Evolutionary conservation across 129 eudicot species (phyloP), one percentile per base, ranked within the genome.

Genomic region (Helianthus tuberosus): DNA sequence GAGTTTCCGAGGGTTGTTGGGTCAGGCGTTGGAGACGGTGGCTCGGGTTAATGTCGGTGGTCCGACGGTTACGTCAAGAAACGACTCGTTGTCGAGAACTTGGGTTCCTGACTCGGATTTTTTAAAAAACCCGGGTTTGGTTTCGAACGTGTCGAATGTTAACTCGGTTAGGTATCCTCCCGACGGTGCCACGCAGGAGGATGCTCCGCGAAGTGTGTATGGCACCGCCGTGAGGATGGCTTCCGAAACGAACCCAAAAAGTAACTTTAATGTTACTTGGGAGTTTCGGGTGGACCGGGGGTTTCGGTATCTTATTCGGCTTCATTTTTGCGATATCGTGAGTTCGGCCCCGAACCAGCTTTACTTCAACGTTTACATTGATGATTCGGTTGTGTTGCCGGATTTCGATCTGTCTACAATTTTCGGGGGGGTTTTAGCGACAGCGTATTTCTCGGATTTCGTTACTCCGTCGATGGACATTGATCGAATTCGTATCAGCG

Each of bases 21-120:
- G 15, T 0, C 81, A 82, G 57, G 96, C 96, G 11, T 11, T 93
- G 27, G 91, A 90, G 69, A 90, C 88, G 0, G 72, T 88, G 75
- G 81, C 64, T 0, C 77, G 98, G 81, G 82, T 93, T 52, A 93
- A 93, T 38, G 86, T 93, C 92, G 98, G 98, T 5, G 98, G 98
- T 6, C 89, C 98, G 1, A 51, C 62, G 12, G 91, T 93, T 4
- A 70, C 94, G 3, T 81, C 79, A 10, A 43, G 32, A 32, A 93
- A 90, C 25, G 98, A 93, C 64, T 80, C 92, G 0, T 81, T 90
- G 12, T 77, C 87, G 81, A 73, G 98, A 38, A 86, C 82, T n/a
- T 93, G 98, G 96, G 80, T 78, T 32, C 79, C 90, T 4, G 98
- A 93, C 75, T 63, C 48, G 3, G 17, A 15, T 3, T 93, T 71